phyloP scores from a whole-genome alignment of 306 rosid genomes.

The Sphenostylis stenocarpa region DNA sequence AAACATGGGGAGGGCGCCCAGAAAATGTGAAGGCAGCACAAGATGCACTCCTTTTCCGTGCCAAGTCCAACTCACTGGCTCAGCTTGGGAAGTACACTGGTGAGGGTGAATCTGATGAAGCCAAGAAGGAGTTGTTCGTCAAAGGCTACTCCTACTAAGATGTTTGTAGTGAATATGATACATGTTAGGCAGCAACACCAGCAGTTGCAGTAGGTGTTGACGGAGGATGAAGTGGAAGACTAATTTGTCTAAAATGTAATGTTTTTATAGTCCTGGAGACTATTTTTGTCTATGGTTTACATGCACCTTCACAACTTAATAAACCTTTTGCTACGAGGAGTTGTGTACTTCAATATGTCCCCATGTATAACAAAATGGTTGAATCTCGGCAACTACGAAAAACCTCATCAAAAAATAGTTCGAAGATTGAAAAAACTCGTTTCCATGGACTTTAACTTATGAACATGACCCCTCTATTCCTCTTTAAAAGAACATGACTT shows the following conservation, averaged over 20 bases:
- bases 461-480: background rate
- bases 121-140: conserved; percentile 72
- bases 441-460: background rate
- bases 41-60: conserved; percentile 68
- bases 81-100: conserved; percentile 93
- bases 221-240: conserved; percentile 29
- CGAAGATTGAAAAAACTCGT: background rate
- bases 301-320: conserved; percentile 39
- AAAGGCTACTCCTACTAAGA: conserved; percentile 78
- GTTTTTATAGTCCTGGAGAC: conserved; percentile 46
- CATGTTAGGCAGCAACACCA: conserved; percentile 31
- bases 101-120: conserved; percentile 89
- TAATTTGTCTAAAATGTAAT: conserved; percentile 47
- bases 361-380: background rate
- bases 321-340: conserved; percentile 2
- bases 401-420: background rate
- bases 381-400: background rate
- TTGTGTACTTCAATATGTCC: background rate
- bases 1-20: conserved; percentile 84
- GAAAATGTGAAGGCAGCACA: conserved; percentile 83
- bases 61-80: conserved; percentile 85
- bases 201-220: conserved; percentile 3
- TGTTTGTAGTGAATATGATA: conserved; percentile 36
- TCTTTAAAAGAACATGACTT: background rate
- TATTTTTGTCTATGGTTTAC: conserved; percentile 64